phyloP scores from a whole-genome alignment of 768 basidiomycete species.

The Neoboletus brunneissimus region DNA sequence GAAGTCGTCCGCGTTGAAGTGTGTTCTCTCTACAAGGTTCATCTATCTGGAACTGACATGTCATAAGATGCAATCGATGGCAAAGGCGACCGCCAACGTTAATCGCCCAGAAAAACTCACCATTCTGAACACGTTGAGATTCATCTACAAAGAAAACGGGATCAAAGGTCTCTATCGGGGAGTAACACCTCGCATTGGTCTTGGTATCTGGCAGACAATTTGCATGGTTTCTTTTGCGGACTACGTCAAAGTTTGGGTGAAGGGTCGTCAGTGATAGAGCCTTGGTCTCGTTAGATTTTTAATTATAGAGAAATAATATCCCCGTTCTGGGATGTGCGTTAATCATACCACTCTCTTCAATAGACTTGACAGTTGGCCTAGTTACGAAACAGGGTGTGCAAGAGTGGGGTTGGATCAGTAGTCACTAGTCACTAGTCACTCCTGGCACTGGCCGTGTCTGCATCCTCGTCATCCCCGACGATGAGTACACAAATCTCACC shows the following conservation, averaged over 20 bases:
- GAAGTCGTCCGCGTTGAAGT: constrained; percentile 97
- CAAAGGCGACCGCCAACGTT: constrained; percentile 64
- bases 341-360: constrained; percentile 13
- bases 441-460: neutral
- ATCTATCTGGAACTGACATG: constrained; percentile 2
- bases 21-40: constrained; percentile 4
- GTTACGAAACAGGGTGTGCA: neutral
- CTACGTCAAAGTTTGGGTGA: constrained; percentile 88
- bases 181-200: constrained; percentile 92
- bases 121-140: constrained; percentile 85
- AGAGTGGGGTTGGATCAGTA: neutral
- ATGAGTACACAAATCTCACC: constrained; percentile 39
- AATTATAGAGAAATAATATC: constrained; percentile 26
- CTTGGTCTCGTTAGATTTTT: constrained; percentile 1
- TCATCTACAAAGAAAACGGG: constrained; percentile 96
- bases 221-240: constrained; percentile 99
- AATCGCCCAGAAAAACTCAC: constrained; percentile 92
- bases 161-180: constrained; percentile 96
- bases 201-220: constrained; percentile 95
- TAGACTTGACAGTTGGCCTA: neutral
- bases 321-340: constrained; percentile 13
- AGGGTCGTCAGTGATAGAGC: constrained; percentile 33
- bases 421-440: no score
- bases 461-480: neutral
- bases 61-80: constrained; percentile 96